phyloP scores from a whole-genome alignment of 2,329 filamentous ascomycete species.

The Trichoderma sp. region DNA sequence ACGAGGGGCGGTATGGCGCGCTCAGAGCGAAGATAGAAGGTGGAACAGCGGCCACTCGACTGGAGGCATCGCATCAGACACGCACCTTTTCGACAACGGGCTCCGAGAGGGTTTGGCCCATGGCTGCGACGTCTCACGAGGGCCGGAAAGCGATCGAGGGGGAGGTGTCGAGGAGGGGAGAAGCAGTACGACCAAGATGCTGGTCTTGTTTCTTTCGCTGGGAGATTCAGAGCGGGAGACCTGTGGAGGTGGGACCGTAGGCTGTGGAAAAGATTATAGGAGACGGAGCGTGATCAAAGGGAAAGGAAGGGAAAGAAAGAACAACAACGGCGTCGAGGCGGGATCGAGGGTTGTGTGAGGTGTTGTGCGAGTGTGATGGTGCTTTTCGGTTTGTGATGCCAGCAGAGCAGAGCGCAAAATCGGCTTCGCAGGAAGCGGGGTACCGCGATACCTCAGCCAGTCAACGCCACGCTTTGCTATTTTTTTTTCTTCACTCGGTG shows the following conservation, averaged over 20 bases:
- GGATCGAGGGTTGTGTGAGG: slow-evolving; percentile 6
- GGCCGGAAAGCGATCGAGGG: slow-evolving; percentile 26
- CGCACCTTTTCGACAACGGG: slow-evolving; percentile 96
- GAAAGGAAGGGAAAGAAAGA: not conserved
- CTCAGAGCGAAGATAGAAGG: not conserved
- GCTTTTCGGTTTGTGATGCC: slow-evolving; percentile 28
- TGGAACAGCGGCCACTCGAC: slow-evolving; percentile 20
- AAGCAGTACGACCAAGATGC: not conserved
- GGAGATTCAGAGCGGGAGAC: not conserved
- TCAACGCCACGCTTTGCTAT: slow-evolving; percentile 21
- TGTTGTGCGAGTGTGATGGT: slow-evolving; percentile 5
- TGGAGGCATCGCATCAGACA: slow-evolving; percentile 44
- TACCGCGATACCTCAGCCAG: slow-evolving; percentile 27
- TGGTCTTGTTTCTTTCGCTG: not conserved
- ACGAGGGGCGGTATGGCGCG: slow-evolving; percentile 18
- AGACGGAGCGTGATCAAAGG: not conserved
- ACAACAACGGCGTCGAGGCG: slow-evolving; percentile 18
- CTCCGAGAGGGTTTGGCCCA: slow-evolving; percentile 99
- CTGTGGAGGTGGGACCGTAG: slow-evolving; percentile 15
- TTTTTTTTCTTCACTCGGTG: slow-evolving; percentile 9
- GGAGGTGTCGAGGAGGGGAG: slow-evolving; percentile 9
- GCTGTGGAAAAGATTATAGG: slow-evolving; percentile 15
- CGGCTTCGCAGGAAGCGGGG: slow-evolving; percentile 29
- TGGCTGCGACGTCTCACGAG: slow-evolving; percentile 47
- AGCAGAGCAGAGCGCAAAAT: slow-evolving; percentile 28